Percentiles rank a stretch among this genome's conserved stretches.
phyloP scores from a whole-genome alignment of 2,329 filamentous ascomycete genomes.

The Colletotrichum salicis region DNA sequence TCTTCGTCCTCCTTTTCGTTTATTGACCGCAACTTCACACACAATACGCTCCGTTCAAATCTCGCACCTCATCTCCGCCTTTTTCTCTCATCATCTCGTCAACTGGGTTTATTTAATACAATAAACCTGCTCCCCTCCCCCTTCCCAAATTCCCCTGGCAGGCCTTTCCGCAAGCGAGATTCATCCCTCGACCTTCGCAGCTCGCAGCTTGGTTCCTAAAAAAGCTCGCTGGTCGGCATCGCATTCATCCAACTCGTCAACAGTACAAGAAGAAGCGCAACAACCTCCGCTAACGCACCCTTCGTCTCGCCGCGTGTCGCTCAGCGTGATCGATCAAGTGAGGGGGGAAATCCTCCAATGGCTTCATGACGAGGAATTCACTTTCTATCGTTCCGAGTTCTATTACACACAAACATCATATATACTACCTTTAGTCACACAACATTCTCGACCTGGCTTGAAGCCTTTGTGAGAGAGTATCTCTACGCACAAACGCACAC shows the following conservation, averaged over 20 bases:
- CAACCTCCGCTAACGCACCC: background rate
- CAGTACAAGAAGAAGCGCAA: background rate
- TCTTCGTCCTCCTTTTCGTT: background rate
- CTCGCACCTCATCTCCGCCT: constrained; percentile 25
- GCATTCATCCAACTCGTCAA: background rate
- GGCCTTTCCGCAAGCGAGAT: constrained; percentile 15
- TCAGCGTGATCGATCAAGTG: constrained; percentile 13
- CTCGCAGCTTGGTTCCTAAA: constrained; percentile 33
- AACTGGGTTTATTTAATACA: constrained; percentile 9
- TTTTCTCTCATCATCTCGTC: constrained; percentile 25
- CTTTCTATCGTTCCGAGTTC: constrained; percentile 18
- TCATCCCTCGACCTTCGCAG: constrained; percentile 7
- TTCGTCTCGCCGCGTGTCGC: background rate
- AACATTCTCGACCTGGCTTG: background rate
- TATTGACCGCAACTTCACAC: constrained; percentile 29
- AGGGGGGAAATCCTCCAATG: constrained; percentile 31
- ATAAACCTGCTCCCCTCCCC: background rate
- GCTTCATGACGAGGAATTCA: constrained; percentile 23
- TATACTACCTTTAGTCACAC: background rate
- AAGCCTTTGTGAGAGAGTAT: background rate
- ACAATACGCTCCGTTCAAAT: constrained; percentile 11
- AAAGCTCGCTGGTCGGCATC: constrained; percentile 31
- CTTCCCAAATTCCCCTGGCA: constrained; percentile 13
- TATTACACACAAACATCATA: constrained; percentile 8
- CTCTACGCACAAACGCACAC: background rate